phyloP scores from a whole-genome alignment of 2,329 filamentous ascomycete genomes.

The Diaporthe sp. region DNA sequence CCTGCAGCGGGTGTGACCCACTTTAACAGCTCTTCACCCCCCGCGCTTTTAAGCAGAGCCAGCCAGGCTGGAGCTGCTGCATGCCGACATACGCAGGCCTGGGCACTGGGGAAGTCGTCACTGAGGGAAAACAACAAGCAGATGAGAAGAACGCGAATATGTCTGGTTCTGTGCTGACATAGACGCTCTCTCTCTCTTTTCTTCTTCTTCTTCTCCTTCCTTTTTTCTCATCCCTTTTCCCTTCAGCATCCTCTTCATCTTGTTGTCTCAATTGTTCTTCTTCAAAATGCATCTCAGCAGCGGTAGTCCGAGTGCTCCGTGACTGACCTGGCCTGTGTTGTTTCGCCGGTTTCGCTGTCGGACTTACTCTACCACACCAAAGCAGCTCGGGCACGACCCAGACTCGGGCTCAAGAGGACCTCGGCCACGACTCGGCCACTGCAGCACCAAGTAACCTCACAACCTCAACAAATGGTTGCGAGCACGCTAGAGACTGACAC shows the following conservation, averaged over 20 bases:
- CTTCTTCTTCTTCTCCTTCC: neutral
- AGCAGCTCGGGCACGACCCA: slow-evolving; percentile 3
- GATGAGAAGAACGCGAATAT: slow-evolving; percentile 23
- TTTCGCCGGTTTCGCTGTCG: slow-evolving; percentile 12
- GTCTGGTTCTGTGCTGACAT: slow-evolving; percentile 27
- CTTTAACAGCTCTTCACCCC: neutral
- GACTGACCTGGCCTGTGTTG: slow-evolving; percentile 21
- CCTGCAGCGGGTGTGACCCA: slow-evolving; percentile 5
- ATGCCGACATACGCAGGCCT: slow-evolving; percentile 5
- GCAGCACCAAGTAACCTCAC: neutral
- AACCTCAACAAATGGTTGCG: slow-evolving; percentile 19
- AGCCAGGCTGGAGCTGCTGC: slow-evolving; percentile 7
- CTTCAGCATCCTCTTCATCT: neutral
- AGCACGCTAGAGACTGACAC: slow-evolving; percentile 16
- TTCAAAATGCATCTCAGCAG: slow-evolving; percentile 28
- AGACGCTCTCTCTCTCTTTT: neutral
- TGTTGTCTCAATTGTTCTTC: neutral
- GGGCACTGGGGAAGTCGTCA: slow-evolving; percentile 2
- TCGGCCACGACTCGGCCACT: neutral
- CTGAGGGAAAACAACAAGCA: slow-evolving; percentile 16
- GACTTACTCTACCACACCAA: slow-evolving; percentile 16
- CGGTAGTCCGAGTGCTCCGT: slow-evolving; percentile 16
- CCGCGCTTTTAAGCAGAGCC: neutral
- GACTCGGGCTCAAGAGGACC: slow-evolving; percentile 3
- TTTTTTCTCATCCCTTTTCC: neutral